These are phyloP conservation scores for Hypoxylon sp. DNA, from an alignment of 2,329 filamentous ascomycete species.

Conservation along the genomic window DNA sequence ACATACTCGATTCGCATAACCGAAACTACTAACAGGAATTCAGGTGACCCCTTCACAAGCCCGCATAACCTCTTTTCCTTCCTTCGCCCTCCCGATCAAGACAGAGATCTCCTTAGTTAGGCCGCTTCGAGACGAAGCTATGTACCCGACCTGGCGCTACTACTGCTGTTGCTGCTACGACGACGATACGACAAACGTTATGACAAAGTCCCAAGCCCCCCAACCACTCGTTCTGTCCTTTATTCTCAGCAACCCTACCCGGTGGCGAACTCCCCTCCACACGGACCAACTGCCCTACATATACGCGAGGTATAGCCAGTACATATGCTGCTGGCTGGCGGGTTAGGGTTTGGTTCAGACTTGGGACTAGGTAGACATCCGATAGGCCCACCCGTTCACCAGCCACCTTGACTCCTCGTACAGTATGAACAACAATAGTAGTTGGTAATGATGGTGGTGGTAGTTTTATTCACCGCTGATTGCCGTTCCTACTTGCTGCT, in stretches of 20 bases:
- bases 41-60: constrained; percentile 7
- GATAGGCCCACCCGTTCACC: constrained; percentile 30
- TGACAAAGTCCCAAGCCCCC: constrained; percentile 1
- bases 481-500: constrained; percentile 7
- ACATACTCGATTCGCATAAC: constrained; percentile 1
- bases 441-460: no score
- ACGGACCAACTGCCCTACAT: constrained; percentile 1
- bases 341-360: constrained; percentile 17
- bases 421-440: neutral
- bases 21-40: neutral
- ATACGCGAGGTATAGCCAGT: constrained; percentile 16
- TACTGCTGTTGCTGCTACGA: neutral
- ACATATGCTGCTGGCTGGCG: constrained; percentile 7
- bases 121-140: neutral
- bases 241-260: neutral
- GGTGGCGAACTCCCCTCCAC: constrained; percentile 5
- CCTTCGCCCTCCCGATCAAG: neutral
- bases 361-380: constrained; percentile 31
- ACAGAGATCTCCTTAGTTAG: neutral
- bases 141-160: neutral
- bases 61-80: constrained; percentile 7
- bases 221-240: neutral
- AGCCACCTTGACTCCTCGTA: neutral
- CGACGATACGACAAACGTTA: constrained; percentile 1
- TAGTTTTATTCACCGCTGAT: constrained; percentile 32